Percentiles rank a stretch among this genome's conserved stretches.
Conservation (phyloP, 108 stramenopile genomes). For the Parietichytrium sp. region DNA sequence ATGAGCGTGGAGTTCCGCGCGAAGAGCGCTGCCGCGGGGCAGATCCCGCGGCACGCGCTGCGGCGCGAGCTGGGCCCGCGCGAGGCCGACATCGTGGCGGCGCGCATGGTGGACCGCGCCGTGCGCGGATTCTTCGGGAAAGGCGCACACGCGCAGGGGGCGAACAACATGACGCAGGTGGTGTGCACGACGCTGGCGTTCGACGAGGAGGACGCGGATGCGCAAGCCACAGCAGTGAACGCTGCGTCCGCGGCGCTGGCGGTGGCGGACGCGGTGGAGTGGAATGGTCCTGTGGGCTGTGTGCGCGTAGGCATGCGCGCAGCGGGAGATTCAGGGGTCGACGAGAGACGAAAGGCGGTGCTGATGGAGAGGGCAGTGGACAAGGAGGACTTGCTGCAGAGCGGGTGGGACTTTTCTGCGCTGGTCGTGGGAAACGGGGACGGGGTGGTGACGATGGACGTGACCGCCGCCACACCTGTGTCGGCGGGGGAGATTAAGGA, state of each 20-base stretch:
- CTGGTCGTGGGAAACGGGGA: neutral
- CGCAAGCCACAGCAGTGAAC: neutral
- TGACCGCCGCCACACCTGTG: neutral
- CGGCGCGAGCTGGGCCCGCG: slow-evolving; percentile 16
- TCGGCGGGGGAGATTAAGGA: neutral
- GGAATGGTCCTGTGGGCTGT: neutral
- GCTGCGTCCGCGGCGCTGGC: neutral
- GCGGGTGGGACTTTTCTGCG: no score
- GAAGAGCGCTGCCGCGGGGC: neutral
- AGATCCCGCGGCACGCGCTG: neutral
- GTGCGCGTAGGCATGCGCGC: no score
- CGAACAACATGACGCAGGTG: no score
- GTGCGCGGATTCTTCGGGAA: neutral
- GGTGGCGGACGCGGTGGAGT: neutral
- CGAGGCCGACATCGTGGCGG: slow-evolving; percentile 15
- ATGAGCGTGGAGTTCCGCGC: slow-evolving; percentile 20
- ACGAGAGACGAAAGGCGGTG: no score
- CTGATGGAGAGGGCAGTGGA: no score
- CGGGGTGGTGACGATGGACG: neutral
- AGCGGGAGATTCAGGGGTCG: no score
- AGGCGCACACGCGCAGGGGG: neutral
- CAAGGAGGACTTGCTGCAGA: no score
- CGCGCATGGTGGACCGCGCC: neutral
- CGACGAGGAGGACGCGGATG: slow-evolving; percentile 12
- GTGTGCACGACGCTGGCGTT: slow-evolving; percentile 1